Conservation (phyloP, 192 early-diverging fungal species). For the Backusella macrospora region DNA sequence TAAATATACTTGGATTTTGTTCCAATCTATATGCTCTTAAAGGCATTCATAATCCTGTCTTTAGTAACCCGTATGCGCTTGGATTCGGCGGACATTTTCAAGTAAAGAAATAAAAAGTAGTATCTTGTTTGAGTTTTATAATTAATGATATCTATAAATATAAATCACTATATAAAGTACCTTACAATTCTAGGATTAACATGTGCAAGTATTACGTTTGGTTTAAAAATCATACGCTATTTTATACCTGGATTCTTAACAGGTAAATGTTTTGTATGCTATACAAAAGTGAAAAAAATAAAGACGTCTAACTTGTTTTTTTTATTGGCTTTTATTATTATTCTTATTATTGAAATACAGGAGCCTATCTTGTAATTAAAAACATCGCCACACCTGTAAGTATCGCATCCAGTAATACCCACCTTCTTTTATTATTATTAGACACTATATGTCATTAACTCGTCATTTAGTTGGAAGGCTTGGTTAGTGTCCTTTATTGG, state of each 20-base stretch:
- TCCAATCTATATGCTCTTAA: conserved; percentile 20
- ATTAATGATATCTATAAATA: neutral
- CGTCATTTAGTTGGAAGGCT: conserved; percentile 30
- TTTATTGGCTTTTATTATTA: neutral
- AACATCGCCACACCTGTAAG: conserved; percentile 36
- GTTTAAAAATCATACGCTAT: conserved; percentile 27
- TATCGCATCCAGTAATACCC: neutral
- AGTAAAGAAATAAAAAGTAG: conserved; percentile 13
- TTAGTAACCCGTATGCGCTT: conserved; percentile 25
- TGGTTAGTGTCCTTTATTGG: conserved; percentile 38
- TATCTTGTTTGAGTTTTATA: neutral
- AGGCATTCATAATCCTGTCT: neutral
- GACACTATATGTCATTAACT: neutral
- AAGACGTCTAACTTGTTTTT: neutral
- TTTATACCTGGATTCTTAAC: conserved; percentile 27
- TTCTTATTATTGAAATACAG: too few relatives aligned
- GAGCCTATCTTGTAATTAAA: conserved; percentile 16
- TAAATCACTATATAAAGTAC: conserved; percentile 6
- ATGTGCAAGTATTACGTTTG: conserved; percentile 29
- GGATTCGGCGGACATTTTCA: conserved; percentile 42
- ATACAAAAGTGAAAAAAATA: neutral
- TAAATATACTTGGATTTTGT: conserved; percentile 16
- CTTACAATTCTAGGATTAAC: conserved; percentile 39
- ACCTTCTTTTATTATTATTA: neutral
- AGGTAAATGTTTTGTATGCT: conserved; percentile 17